Conservation (phyloP, 1,284 basidiomycete genomes). For the Takashimella koratensis region DNA sequence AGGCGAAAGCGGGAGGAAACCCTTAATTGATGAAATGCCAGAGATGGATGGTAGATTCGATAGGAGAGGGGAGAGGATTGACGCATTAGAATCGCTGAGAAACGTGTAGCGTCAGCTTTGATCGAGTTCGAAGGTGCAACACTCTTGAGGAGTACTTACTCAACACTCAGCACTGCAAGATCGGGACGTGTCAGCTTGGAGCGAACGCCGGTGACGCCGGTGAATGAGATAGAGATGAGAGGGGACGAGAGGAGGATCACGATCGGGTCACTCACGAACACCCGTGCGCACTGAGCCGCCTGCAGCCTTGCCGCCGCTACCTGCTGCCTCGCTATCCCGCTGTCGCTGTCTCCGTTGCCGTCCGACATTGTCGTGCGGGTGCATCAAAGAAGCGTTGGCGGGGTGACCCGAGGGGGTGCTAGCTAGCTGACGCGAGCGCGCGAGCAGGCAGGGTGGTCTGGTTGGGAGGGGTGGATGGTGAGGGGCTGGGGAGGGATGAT, state of each 20-base stretch:
- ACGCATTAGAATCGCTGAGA: slow-evolving; percentile 18
- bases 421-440: too few relatives aligned
- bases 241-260: too few relatives aligned
- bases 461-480: not conserved
- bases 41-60: slow-evolving; percentile 27
- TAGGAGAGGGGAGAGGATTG: slow-evolving; percentile 30
- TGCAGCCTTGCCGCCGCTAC: too few relatives aligned
- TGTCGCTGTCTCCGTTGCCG: not conserved
- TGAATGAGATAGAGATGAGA: too few relatives aligned
- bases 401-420: not conserved
- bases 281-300: too few relatives aligned
- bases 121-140: too few relatives aligned
- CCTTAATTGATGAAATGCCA: slow-evolving; percentile 22
- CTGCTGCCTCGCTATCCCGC: not conserved
- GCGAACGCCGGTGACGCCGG: too few relatives aligned
- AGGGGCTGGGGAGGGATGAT: not conserved
- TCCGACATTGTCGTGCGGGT: not conserved
- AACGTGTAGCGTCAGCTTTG: not conserved
- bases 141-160: too few relatives aligned
- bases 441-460: not conserved
- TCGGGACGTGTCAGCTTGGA: too few relatives aligned
- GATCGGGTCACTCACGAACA: too few relatives aligned
- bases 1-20: slow-evolving; percentile 24
- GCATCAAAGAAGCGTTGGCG: not conserved
- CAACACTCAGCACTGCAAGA: not conserved